These are phyloP conservation scores for Pythium guiyangense DNA, from an alignment of 352 stramenopile genomes.

Conservation along the genomic window DNA sequence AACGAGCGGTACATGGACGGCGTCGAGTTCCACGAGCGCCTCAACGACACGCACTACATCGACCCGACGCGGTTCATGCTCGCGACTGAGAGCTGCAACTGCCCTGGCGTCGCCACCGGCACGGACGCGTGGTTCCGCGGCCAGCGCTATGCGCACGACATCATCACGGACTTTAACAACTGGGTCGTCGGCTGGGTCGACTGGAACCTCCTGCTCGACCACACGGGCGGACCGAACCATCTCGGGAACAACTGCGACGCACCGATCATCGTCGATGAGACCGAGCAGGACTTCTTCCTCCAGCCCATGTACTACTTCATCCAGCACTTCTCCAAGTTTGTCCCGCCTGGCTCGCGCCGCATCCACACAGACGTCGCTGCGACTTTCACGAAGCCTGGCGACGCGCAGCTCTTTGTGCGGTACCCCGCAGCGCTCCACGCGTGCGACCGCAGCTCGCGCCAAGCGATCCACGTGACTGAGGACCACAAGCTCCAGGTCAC, in stretches of 20 bases:
- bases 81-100: constrained; percentile 75
- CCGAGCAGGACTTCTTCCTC: constrained; percentile 60
- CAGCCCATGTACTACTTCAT: constrained; percentile 92
- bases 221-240: constrained; percentile 88
- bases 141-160: constrained; percentile 88
- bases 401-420: constrained; percentile 50
- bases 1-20: constrained; percentile 63
- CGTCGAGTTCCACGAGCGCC: constrained; percentile 58
- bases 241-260: constrained; percentile 71
- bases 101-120: constrained; percentile 52
- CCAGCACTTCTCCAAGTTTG: constrained; percentile 88
- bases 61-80: constrained; percentile 60
- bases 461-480: constrained; percentile 44
- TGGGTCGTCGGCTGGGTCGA: constrained; percentile 87
- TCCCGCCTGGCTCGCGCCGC: constrained; percentile 66
- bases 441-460: constrained; percentile 66
- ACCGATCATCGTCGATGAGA: constrained; percentile 72
- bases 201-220: constrained; percentile 91
- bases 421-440: constrained; percentile 57
- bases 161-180: constrained; percentile 89
- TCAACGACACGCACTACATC: constrained; percentile 74
- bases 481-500: constrained; percentile 74
- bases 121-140: constrained; percentile 75
- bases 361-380: constrained; percentile 48
- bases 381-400: constrained; percentile 47